phyloP scores from a whole-genome alignment of 2,329 filamentous ascomycete species.

The Xylogone sp. region DNA sequence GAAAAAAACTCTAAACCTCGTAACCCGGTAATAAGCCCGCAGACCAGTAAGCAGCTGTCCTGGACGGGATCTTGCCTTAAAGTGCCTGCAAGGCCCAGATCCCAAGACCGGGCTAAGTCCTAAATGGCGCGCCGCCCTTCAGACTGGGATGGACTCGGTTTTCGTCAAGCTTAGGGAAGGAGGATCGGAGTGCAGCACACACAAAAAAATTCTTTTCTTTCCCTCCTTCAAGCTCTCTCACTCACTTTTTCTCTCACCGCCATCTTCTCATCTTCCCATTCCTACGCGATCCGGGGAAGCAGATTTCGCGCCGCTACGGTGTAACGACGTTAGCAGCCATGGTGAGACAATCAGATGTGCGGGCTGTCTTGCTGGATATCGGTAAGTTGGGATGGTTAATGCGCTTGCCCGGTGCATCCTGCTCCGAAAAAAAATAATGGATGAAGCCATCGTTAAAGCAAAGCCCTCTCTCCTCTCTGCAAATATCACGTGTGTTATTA shows the following conservation, averaged over 20 bases:
- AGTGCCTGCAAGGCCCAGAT: no score
- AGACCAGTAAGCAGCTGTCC: no score
- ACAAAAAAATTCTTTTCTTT: not conserved
- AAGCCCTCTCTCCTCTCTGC: not conserved
- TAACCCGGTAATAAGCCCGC: no score
- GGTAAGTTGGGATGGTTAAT: slow-evolving; percentile 18
- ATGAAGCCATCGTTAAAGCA: not conserved
- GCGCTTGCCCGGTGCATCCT: not conserved
- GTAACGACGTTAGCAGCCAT: not conserved
- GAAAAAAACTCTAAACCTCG: no score
- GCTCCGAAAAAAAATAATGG: no score
- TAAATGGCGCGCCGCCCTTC: no score
- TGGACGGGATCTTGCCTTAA: no score
- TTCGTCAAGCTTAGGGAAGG: no score
- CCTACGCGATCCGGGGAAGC: not conserved
- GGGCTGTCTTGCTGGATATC: slow-evolving; percentile 28
- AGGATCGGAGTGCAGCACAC: not conserved
- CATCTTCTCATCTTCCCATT: not conserved
- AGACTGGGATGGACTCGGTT: no score
- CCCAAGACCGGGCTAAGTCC: no score
- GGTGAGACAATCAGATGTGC: slow-evolving; percentile 2
- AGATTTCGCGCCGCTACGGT: not conserved
- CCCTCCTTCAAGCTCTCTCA: no score
- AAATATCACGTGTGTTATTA: not conserved
- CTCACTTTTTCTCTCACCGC: not conserved